These are phyloP conservation scores for Penicillium sp. DNA, from an alignment of 2,329 filamentous ascomycete genomes.

Conservation along the genomic window DNA sequence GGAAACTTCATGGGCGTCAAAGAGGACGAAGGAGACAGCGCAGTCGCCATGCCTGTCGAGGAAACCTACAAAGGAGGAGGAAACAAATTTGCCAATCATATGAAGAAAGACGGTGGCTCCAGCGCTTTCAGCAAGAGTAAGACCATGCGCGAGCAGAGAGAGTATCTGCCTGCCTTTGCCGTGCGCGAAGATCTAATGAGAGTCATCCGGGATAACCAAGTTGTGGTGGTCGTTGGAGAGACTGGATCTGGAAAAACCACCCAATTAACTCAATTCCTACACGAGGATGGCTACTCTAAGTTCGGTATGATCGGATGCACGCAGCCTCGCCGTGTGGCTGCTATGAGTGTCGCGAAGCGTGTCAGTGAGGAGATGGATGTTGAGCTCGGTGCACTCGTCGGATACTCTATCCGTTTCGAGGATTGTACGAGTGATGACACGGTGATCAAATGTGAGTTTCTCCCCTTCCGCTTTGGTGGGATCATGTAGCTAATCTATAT, in stretches of 20 bases:
- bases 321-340: constrained; percentile 88
- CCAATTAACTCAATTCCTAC: constrained; percentile 88
- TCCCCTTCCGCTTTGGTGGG: not conserved
- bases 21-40: constrained; percentile 80
- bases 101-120: constrained; percentile 74
- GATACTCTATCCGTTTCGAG: constrained; percentile 96
- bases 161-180: constrained; percentile 90
- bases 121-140: constrained; percentile 92
- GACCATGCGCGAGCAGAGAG: constrained; percentile 76
- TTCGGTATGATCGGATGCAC: constrained; percentile 90
- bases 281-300: constrained; percentile 88
- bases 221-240: constrained; percentile 91
- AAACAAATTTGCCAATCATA: constrained; percentile 78
- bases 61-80: constrained; percentile 54
- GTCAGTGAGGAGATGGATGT: constrained; percentile 98
- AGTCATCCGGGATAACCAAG: constrained; percentile 92
- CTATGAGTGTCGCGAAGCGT: constrained; percentile 97
- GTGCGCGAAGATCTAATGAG: constrained; percentile 85
- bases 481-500: constrained; percentile 7
- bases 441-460: constrained; percentile 66
- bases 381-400: constrained; percentile 73
- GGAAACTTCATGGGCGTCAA: constrained; percentile 95
- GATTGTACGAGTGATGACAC: constrained; percentile 96
- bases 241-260: constrained; percentile 97
- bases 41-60: constrained; percentile 64